Evolutionary conservation across 805 yeast genomes (phyloP).

Genomic region (Kazachstania martiniae): DNA sequence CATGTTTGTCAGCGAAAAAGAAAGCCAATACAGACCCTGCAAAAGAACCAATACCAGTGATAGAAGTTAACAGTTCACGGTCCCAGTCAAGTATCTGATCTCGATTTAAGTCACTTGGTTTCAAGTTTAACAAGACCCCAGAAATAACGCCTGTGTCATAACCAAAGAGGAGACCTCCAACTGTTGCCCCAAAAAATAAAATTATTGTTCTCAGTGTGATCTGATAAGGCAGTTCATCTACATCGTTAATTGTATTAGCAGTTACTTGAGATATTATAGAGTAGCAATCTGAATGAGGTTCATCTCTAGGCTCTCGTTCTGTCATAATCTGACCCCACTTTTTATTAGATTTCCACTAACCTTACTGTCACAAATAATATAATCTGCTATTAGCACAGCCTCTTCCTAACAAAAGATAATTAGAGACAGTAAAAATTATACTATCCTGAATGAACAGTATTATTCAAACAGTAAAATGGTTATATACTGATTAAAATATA

Average conservation of each 20-base stretch:
- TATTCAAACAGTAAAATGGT: too few species aligned
- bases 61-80: conserved; percentile 35
- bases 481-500: too few species aligned
- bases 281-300: conserved; percentile 22
- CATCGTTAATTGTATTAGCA: conserved; percentile 18
- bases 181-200: conserved; percentile 30
- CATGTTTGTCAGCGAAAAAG: conserved; percentile 38
- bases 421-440: too few species aligned
- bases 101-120: conserved; percentile 30
- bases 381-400: too few species aligned
- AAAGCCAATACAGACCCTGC: conserved; percentile 43
- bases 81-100: conserved; percentile 27
- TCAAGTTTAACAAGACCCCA: conserved; percentile 40
- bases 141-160: conserved; percentile 58
- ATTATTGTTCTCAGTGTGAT: conserved; percentile 12
- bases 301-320: conserved; percentile 4
- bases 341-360: too few species aligned
- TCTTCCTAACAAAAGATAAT: too few species aligned
- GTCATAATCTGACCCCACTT: too few species aligned
- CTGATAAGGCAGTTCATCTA: conserved; percentile 21
- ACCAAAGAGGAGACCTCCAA: conserved; percentile 54
- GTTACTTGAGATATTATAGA: conserved; percentile 22
- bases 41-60: conserved; percentile 44
- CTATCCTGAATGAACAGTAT: too few species aligned
- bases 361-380: too few species aligned